These are phyloP conservation scores for Ceratocystiopsis minuta DNA, from an alignment of 2,329 filamentous ascomycete species.

Conservation along the genomic window DNA sequence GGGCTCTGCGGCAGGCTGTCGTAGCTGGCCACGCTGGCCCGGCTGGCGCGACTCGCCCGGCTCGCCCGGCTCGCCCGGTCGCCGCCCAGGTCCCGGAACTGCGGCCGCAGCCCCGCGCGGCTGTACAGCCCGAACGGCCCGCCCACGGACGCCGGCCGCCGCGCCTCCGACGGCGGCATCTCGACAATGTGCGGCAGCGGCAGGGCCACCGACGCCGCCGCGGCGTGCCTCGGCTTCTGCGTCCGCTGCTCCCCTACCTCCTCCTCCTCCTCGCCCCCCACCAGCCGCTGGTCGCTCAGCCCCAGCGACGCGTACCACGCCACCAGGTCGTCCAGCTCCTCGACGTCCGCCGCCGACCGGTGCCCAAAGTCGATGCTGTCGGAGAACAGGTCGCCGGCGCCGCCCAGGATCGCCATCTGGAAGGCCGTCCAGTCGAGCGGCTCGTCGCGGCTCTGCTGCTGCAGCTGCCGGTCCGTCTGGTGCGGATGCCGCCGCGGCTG, in stretches of 20 bases:
- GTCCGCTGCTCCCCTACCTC: neutral
- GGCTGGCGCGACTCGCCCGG: conserved; percentile 4
- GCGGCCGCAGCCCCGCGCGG: too few relatives aligned
- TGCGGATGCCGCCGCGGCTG: conserved; percentile 1
- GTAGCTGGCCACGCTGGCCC: conserved; percentile 16
- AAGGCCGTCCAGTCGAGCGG: conserved; percentile 46
- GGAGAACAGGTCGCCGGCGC: conserved; percentile 31
- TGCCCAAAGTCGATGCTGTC: conserved; percentile 24
- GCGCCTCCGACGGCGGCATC: neutral
- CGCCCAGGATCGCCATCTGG: conserved; percentile 45
- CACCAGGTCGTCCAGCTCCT: conserved; percentile 29
- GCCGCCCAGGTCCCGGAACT: neutral
- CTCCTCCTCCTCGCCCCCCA: conserved; percentile 12
- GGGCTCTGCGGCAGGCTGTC: conserved; percentile 32
- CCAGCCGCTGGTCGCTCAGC: conserved; percentile 24
- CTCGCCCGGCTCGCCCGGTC: neutral
- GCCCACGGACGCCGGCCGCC: too few relatives aligned
- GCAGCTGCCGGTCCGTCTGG: conserved; percentile 11
- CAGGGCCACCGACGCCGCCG: neutral
- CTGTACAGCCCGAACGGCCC: too few relatives aligned
- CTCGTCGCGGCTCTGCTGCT: conserved; percentile 14
- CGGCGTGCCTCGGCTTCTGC: neutral
- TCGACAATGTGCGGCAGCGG: conserved; percentile 2
- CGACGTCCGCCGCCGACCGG: conserved; percentile 19
- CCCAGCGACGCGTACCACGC: conserved; percentile 35